Conservation (phyloP, 164 flowering plant species). For the Paratinospora sagittata region DNA sequence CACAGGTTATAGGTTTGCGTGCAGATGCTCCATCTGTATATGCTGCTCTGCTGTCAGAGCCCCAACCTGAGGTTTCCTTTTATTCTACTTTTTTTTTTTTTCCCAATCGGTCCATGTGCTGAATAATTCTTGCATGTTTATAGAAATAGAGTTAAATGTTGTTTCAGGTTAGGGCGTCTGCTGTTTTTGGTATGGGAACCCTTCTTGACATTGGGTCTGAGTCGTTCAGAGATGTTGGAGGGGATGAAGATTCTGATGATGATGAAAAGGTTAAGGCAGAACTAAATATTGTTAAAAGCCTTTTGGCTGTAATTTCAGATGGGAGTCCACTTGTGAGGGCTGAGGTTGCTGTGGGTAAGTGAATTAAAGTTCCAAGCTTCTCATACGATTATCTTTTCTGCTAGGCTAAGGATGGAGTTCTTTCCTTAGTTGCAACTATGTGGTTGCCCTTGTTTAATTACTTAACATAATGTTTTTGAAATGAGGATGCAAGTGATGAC, state of each 20-base stretch:
- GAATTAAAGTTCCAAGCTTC: conserved; percentile 7
- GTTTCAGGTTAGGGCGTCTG: conserved; percentile 88
- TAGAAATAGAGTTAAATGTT: conserved; percentile 6
- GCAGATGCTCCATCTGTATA: conserved; percentile 64
- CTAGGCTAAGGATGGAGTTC: background rate
- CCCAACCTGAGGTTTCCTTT: conserved; percentile 85
- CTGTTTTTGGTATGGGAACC: conserved; percentile 84
- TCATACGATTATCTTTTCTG: background rate
- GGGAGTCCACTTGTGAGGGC: conserved; percentile 96
- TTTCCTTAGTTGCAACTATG: background rate
- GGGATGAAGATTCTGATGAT: conserved; percentile 80
- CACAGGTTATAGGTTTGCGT: conserved; percentile 67
- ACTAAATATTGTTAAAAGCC: conserved; percentile 57
- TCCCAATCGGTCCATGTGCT: background rate
- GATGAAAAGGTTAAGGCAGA: conserved; percentile 80
- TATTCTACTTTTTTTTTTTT: background rate
- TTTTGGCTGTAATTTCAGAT: conserved; percentile 73
- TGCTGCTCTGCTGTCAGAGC: conserved; percentile 58
- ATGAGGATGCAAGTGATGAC: background rate
- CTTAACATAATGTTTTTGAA: background rate
- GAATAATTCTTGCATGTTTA: conserved; percentile 1
- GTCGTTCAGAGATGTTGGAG: conserved; percentile 56
- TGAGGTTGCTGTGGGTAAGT: conserved; percentile 93
- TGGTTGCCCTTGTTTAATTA: background rate
- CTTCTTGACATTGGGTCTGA: conserved; percentile 75